Percentiles rank a stretch among this genome's conserved stretches.
These are phyloP conservation scores for Tremella fuciformis DNA, from an alignment of 768 basidiomycete genomes.

Conservation along the genomic window DNA sequence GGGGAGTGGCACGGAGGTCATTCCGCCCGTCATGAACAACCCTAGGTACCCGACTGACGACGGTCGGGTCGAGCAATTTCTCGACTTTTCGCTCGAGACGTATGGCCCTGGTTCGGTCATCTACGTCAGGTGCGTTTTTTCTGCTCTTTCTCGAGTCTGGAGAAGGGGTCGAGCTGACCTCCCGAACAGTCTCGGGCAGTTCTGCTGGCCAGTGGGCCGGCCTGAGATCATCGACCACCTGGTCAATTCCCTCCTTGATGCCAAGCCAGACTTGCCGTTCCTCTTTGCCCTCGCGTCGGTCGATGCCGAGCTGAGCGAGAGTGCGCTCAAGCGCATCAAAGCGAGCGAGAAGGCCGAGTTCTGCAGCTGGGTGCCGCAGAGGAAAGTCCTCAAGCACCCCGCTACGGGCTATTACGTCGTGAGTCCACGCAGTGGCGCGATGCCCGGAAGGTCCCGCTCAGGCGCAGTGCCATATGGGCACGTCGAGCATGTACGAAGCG, in stretches of 20 bases:
- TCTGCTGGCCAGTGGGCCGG: conserved; percentile 1
- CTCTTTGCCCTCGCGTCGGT: not conserved
- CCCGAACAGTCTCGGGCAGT: not conserved
- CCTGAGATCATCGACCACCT: conserved; percentile 3
- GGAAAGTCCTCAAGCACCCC: not conserved
- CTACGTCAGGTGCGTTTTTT: not conserved
- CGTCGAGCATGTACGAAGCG: conserved; percentile 1
- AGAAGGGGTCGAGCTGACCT: not conserved
- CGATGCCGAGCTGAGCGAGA: not conserved
- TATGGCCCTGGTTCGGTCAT: not conserved
- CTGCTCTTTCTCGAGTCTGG: not conserved
- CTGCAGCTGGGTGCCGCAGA: conserved; percentile 2
- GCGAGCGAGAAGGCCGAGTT: conserved; percentile 2
- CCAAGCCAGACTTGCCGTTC: not conserved
- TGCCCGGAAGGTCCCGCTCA: not conserved
- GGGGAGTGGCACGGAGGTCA: not conserved
- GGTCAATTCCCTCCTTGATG: conserved; percentile 3
- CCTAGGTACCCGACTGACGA: not conserved
- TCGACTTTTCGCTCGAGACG: conserved; percentile 2
- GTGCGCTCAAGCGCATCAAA: not conserved
- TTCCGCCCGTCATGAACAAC: not conserved
- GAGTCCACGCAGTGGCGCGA: not conserved
- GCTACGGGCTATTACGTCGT: not conserved
- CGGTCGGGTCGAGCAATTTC: conserved; percentile 1
- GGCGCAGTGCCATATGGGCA: not conserved